Evolutionary conservation across 768 basidiomycete species (phyloP).

Genomic region (Podaxis pistillaris): DNA sequence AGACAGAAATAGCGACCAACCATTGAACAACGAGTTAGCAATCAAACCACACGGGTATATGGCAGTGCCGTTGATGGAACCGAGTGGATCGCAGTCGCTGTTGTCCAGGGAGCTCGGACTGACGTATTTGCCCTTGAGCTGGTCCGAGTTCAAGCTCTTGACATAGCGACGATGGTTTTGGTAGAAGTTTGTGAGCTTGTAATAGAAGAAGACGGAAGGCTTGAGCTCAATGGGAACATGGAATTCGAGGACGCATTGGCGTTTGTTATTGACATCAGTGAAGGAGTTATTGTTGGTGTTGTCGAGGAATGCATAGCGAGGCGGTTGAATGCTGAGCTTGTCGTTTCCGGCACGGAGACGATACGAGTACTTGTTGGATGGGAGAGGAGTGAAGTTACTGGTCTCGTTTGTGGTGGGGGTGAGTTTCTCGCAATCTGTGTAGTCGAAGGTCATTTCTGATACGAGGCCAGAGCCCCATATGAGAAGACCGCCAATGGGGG

Average conservation of each 20-base stretch:
- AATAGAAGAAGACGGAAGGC: conserved; percentile 85
- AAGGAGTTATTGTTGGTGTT: conserved; percentile 44
- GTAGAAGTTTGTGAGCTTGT: conserved; percentile 94
- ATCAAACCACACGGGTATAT: conserved; percentile 97
- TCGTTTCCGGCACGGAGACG: conserved; percentile 54
- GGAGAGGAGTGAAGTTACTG: conserved; percentile 49
- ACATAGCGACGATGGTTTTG: conserved; percentile 99
- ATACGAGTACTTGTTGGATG: conserved; percentile 67
- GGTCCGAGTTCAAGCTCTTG: conserved; percentile 81
- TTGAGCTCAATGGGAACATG: conserved; percentile 75
- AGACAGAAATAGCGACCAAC: conserved; percentile 36
- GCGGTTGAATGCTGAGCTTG: conserved; percentile 34
- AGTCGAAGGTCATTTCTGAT: conserved; percentile 93
- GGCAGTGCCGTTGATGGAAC: conserved; percentile 46
- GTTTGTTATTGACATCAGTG: conserved; percentile 39
- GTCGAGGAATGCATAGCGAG: conserved; percentile 76
- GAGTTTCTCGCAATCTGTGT: conserved; percentile 84
- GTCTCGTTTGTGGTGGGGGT: conserved; percentile 38
- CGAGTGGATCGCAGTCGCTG: conserved; percentile 89
- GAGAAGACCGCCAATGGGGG: conserved; percentile 91
- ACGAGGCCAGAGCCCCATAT: conserved; percentile 86
- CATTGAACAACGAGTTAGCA: conserved; percentile 96
- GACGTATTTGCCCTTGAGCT: conserved; percentile 75
- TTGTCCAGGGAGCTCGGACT: conserved; percentile 46
- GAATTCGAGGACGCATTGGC: conserved; percentile 80